phyloP scores from a whole-genome alignment of 768 basidiomycete genomes.

The Hysterangium stoloniferum region DNA sequence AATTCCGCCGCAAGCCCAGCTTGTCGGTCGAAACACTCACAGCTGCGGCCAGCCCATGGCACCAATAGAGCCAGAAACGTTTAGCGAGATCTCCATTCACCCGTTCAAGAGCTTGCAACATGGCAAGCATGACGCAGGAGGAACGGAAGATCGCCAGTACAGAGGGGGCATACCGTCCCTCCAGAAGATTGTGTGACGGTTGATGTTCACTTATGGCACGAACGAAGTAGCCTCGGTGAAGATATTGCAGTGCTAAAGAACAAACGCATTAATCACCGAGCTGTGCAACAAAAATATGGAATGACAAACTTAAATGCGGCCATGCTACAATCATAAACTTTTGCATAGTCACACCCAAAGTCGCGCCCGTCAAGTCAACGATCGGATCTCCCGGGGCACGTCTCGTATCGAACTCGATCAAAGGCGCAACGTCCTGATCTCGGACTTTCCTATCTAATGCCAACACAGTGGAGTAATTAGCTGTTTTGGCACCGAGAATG shows the following conservation, averaged over 20 bases:
- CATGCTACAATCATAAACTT: slow-evolving; percentile 12
- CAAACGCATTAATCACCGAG: neutral
- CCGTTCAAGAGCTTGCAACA: slow-evolving; percentile 10
- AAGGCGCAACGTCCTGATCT: slow-evolving; percentile 26
- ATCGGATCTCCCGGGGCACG: slow-evolving; percentile 10
- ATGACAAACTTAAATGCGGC: slow-evolving; percentile 8
- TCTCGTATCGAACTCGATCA: slow-evolving; percentile 9
- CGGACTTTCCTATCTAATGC: slow-evolving; percentile 62
- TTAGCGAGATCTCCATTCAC: slow-evolving; percentile 11
- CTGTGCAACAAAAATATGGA: neutral
- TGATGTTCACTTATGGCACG: slow-evolving; percentile 63
- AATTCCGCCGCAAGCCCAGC: neutral
- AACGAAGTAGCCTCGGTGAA: slow-evolving; percentile 70
- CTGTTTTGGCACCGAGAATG: slow-evolving; percentile 39
- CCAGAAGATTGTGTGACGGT: slow-evolving; percentile 2
- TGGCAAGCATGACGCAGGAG: slow-evolving; percentile 10
- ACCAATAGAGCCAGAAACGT: slow-evolving; percentile 12
- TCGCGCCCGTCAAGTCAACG: slow-evolving; percentile 7
- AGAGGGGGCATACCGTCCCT: slow-evolving; percentile 10
- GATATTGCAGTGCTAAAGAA: slow-evolving; percentile 52
- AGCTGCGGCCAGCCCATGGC: slow-evolving; percentile 10
- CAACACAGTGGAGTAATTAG: slow-evolving; percentile 56
- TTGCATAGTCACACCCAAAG: slow-evolving; percentile 11
- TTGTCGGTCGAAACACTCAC: neutral
- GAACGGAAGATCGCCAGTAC: slow-evolving; percentile 10